Evolutionary conservation across 2,329 filamentous ascomycete species (phyloP), one percentile per base, ranked within the genome.

Genomic region (Capronia epimyces): DNA sequence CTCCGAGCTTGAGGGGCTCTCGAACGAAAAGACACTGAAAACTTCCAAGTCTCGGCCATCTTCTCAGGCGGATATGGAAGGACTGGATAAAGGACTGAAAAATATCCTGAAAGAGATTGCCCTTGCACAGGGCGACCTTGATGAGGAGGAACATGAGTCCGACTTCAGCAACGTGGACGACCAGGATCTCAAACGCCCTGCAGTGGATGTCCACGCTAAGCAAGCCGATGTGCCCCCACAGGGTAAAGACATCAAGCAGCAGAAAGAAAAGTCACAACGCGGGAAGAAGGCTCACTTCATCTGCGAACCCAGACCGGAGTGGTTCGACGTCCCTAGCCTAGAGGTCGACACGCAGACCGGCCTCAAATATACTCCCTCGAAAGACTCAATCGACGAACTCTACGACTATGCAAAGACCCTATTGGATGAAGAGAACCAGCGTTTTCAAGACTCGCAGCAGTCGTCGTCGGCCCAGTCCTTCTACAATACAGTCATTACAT

Each of bases 401-500:
- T 73, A 69, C 46, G 71, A 81, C 12, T 82, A 95, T 67, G 89
- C 89, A 2, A 80, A 81, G 55, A 75, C 78, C 8, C 75, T 97
- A 5, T 73, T 97, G 16, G 83, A 94, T 47, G 76, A 81, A 21
- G 93, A 98, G 65, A 86, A 86, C 55, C 76, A 80, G 34, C 75
- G 80, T 41, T 98, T 96, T 70, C 77, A 78, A 49, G 80, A 82
- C 21, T 84, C 78, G 34, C 76, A 88, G 60, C 74, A 86, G 49
- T 82, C 87, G 5, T 82, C 87, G 44, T 93, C 91, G 2, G 91
- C 90, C 34, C 87, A 94, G 69, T 95, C 90, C 67, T 98, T 98
- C 75, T 84, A 97, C 76, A 88, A 90, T 1, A 95, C 89, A 15
- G 96, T 98, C 67, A 96, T 97, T 87, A 76, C 89, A 8, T 94